These are phyloP conservation scores for Lepiota brunneoincarnata DNA, from an alignment of 768 basidiomycete genomes.

Conservation along the genomic window DNA sequence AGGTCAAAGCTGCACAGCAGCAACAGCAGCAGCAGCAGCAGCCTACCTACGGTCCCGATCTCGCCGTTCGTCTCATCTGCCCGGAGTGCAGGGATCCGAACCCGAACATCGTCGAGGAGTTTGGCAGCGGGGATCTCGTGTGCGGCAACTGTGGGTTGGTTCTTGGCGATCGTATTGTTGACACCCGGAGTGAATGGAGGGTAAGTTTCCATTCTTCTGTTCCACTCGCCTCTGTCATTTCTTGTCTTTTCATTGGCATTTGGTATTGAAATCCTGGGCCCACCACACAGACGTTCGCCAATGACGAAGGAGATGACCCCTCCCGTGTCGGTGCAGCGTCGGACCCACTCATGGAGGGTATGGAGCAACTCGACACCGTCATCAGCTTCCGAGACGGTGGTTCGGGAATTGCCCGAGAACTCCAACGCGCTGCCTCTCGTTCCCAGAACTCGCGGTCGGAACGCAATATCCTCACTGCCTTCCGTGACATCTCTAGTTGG, in stretches of 20 bases:
- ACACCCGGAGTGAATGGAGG: constrained; percentile 98
- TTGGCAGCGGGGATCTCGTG: constrained; percentile 96
- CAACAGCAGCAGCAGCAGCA: constrained; percentile 21
- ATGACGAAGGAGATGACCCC: constrained; percentile 98
- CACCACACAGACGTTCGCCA: constrained; percentile 84
- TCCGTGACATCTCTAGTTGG: constrained; percentile 89
- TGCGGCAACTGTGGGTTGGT: constrained; percentile 93
- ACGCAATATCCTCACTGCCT: constrained; percentile 83
- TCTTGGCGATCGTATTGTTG: constrained; percentile 93
- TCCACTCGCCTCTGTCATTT: constrained; percentile 15
- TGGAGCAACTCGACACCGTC: constrained; percentile 91
- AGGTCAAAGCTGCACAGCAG: constrained; percentile 44
- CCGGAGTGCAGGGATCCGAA: constrained; percentile 94
- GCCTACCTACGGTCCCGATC: constrained; percentile 71
- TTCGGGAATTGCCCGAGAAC: constrained; percentile 85
- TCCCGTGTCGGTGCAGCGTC: constrained; percentile 98
- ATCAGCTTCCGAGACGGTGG: constrained; percentile 96
- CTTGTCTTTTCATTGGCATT: constrained; percentile 16
- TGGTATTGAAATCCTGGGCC: constrained; percentile 10
- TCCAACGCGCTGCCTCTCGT: constrained; percentile 89
- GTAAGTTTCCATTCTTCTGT: constrained; percentile 47
- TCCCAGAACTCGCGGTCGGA: constrained; percentile 77
- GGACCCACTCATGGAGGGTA: constrained; percentile 90
- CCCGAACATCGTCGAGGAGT: constrained; percentile 96
- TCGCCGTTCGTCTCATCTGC: constrained; percentile 88